These are phyloP conservation scores for Pestalotiopsis sp. DNA, from an alignment of 2,329 filamentous ascomycete species.

Conservation along the genomic window DNA sequence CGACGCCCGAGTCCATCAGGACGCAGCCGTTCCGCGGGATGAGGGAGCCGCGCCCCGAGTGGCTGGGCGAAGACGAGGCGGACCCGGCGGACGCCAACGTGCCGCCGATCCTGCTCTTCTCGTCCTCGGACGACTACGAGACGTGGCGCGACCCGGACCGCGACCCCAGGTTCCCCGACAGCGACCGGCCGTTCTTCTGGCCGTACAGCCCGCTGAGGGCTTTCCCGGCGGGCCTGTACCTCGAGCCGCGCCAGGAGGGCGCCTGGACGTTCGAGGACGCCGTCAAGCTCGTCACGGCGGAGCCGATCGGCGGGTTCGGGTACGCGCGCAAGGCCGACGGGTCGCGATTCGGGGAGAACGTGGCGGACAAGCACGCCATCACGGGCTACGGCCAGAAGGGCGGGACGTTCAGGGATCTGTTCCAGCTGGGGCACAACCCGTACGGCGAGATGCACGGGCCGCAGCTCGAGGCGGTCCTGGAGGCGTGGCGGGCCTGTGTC, in stretches of 20 bases:
- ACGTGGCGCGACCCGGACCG: not conserved
- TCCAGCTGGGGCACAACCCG: not conserved
- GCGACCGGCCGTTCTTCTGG: not conserved
- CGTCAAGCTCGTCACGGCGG: not conserved
- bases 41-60: not conserved
- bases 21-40: not conserved
- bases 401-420: not conserved
- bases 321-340: constrained; percentile 3
- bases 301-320: not conserved
- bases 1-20: not conserved
- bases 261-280: not conserved
- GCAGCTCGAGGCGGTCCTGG: constrained; percentile 1
- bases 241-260: not conserved
- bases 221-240: not conserved
- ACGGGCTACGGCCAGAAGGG: not conserved
- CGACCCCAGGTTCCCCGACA: not conserved
- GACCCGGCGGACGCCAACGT: not conserved
- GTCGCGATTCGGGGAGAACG: not conserved
- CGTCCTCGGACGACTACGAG: not conserved
- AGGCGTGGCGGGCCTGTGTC: not conserved
- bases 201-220: not conserved
- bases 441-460: not conserved
- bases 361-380: not conserved
- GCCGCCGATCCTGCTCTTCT: not conserved
- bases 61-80: not conserved